Conservation (phyloP, 2,329 filamentous ascomycete species). For the Talaromyces albobiverticillius region DNA sequence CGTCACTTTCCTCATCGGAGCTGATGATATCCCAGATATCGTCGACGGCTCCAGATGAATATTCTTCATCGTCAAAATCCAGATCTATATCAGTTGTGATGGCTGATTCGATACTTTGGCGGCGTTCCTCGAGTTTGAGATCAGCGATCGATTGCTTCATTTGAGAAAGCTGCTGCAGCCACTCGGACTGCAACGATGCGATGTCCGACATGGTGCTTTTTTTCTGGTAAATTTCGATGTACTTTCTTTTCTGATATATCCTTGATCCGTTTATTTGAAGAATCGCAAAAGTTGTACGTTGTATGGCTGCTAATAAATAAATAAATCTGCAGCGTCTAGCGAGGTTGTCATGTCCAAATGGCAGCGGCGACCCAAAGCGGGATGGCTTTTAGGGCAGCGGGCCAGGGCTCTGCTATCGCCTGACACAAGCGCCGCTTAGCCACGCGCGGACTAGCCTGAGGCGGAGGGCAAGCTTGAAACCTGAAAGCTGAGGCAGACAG, state of each 20-base stretch:
- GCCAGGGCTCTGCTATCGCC: slow-evolving; percentile 3
- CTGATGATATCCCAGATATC: slow-evolving; percentile 94
- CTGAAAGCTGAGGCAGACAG: too few species aligned
- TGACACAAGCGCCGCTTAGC: slow-evolving; percentile 2
- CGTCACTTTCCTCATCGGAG: slow-evolving; percentile 64
- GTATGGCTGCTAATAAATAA: not conserved
- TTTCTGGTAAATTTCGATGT: not conserved
- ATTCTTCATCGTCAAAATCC: slow-evolving; percentile 61
- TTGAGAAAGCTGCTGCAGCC: slow-evolving; percentile 78
- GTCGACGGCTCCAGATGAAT: slow-evolving; percentile 61
- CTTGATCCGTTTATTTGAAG: not conserved
- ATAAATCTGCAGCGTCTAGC: not conserved
- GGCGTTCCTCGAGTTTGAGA: slow-evolving; percentile 57
- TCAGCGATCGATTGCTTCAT: slow-evolving; percentile 85
- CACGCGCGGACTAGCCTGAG: not conserved
- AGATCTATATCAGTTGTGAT: slow-evolving; percentile 56
- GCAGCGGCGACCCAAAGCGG: slow-evolving; percentile 11
- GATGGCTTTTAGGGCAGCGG: slow-evolving; percentile 10
- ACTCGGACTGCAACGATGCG: slow-evolving; percentile 57
- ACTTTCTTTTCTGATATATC: not conserved
- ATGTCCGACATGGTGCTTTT: slow-evolving; percentile 21
- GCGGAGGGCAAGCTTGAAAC: slow-evolving; percentile 3
- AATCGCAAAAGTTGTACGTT: not conserved
- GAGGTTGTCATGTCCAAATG: not conserved
- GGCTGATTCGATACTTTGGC: slow-evolving; percentile 35